Evolutionary conservation across 441 rosid genomes (phyloP).

Genomic region (Syzygium syzygioides): DNA sequence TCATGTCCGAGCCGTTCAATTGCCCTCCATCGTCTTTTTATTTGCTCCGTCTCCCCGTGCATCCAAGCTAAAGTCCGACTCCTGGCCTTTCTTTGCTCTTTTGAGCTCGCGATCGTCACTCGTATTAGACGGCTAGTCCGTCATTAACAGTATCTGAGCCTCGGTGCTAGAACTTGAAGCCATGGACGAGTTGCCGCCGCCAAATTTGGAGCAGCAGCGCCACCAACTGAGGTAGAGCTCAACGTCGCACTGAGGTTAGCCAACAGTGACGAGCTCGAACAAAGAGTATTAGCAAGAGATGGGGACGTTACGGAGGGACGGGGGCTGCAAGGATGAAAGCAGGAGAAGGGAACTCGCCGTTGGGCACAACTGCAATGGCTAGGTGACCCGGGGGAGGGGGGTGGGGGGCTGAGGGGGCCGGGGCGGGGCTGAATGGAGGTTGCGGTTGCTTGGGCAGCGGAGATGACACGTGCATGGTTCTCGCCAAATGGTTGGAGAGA

Average conservation of each 20-base stretch:
- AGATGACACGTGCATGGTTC: too few species aligned
- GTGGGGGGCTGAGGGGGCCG: too few species aligned
- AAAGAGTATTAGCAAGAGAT: not conserved
- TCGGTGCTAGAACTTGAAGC: not conserved
- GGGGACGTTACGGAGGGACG: not conserved
- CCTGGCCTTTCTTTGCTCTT: not conserved
- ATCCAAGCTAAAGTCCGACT: not conserved
- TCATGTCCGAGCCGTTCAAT: not conserved
- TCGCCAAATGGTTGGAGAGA: not conserved
- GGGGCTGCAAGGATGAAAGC: not conserved
- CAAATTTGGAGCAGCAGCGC: accelerated
- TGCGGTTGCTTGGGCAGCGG: too few species aligned
- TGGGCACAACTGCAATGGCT: not conserved
- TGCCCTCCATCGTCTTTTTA: not conserved
- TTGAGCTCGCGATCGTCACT: not conserved
- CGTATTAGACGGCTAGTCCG: not conserved
- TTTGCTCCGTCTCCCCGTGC: not conserved
- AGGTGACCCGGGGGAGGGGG: not conserved
- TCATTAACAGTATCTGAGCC: not conserved
- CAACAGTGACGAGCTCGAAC: not conserved
- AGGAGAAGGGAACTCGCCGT: not conserved
- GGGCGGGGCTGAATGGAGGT: too few species aligned
- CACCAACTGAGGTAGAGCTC: not conserved
- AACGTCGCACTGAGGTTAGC: not conserved
- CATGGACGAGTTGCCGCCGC: not conserved